Conservation (phyloP, 2,329 filamentous ascomycete genomes). For the Talaromyces amestolkiae region DNA sequence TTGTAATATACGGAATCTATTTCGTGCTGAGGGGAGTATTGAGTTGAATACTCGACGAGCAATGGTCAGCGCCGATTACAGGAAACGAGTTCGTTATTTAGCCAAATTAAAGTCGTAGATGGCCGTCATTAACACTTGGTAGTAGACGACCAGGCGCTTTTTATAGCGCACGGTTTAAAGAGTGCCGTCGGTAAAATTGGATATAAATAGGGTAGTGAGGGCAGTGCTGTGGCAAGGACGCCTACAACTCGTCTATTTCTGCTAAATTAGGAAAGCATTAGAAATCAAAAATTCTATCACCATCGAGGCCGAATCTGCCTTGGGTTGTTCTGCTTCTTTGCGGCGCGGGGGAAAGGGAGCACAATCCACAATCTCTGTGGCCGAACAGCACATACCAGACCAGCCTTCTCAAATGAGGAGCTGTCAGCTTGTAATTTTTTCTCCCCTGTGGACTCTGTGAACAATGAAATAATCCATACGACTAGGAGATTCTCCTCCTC, state of each 20-base stretch:
- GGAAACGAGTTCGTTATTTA: no score
- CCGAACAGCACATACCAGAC: no score
- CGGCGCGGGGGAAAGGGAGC: no score
- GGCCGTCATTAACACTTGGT: not conserved
- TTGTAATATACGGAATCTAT: no score
- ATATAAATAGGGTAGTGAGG: not conserved
- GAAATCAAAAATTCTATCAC: not conserved
- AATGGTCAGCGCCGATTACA: no score
- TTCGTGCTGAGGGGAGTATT: no score
- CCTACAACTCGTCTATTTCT: not conserved
- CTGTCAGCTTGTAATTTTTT: no score
- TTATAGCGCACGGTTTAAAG: not conserved
- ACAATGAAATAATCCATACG: not conserved
- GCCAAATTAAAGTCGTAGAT: no score
- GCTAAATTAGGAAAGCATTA: not conserved
- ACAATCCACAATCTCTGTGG: no score
- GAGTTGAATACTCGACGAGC: no score
- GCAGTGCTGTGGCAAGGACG: not conserved
- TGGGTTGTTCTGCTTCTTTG: not conserved
- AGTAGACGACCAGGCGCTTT: not conserved
- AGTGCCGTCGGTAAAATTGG: not conserved
- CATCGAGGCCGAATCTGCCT: not conserved
- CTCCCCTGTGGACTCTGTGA: not conserved
- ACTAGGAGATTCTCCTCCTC: not conserved
- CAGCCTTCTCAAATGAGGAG: no score